Conservation (phyloP, 371 early-diverging fungal genomes). For the Mucor ambiguus region DNA sequence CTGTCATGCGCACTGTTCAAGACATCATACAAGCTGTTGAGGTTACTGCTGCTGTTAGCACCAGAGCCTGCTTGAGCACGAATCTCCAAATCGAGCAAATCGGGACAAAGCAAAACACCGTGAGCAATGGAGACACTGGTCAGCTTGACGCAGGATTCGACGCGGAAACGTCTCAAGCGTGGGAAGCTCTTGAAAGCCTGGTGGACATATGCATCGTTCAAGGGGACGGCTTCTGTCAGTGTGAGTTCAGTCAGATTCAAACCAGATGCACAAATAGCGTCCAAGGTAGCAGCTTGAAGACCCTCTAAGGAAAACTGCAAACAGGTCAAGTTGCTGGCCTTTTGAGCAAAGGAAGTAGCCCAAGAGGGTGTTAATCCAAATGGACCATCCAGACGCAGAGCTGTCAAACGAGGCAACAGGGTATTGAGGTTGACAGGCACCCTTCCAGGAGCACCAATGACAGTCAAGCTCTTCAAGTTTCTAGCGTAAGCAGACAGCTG, state of each 20-base stretch:
- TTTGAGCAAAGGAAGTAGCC: constrained; percentile 18
- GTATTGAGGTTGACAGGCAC: constrained; percentile 18
- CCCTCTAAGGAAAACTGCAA: constrained; percentile 30
- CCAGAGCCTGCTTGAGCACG: constrained; percentile 13
- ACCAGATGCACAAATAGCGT: constrained; percentile 15
- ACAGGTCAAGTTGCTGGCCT: constrained; percentile 9
- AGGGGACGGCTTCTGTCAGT: constrained; percentile 24
- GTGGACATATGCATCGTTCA: constrained; percentile 21
- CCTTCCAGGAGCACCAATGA: constrained; percentile 31
- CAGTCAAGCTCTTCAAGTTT: constrained; percentile 15
- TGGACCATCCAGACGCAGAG: constrained; percentile 30
- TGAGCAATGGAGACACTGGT: constrained; percentile 15
- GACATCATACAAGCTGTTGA: neutral
- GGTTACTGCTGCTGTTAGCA: neutral
- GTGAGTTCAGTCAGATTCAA: constrained; percentile 19
- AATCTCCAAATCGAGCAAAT: constrained; percentile 30
- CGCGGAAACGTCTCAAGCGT: constrained; percentile 17
- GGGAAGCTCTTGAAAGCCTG: constrained; percentile 23
- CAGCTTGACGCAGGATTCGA: constrained; percentile 22
- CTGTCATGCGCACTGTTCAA: neutral
- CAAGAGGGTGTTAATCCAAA: constrained; percentile 21
- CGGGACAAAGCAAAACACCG: constrained; percentile 19
- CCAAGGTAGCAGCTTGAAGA: constrained; percentile 13
- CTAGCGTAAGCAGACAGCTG: constrained; percentile 12
- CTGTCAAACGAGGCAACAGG: constrained; percentile 22